Evolutionary conservation across 495 filamentous ascomycete species (phyloP).

Genomic region (Aspergillus baeticus): DNA sequence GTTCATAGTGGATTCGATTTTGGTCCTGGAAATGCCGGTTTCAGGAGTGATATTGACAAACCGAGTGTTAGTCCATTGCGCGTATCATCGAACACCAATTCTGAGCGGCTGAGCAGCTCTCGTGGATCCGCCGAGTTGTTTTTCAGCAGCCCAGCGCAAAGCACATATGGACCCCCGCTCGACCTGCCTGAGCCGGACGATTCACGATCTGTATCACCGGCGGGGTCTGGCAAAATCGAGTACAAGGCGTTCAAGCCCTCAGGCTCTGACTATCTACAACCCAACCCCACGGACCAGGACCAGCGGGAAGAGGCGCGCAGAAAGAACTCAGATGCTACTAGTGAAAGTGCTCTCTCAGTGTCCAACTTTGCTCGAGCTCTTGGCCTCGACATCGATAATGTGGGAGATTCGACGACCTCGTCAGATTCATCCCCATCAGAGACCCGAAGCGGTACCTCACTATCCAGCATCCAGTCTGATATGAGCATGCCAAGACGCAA

Average conservation of each 20-base stretch:
- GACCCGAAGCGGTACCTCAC: constrained; percentile 66
- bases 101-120: constrained; percentile 20
- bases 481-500: constrained; percentile 32
- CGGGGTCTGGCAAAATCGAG: constrained; percentile 11
- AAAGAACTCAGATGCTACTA: constrained; percentile 35
- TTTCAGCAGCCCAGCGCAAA: constrained; percentile 23
- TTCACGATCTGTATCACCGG: constrained; percentile 10
- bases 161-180: constrained; percentile 10
- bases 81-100: constrained; percentile 20
- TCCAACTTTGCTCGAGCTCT: constrained; percentile 43
- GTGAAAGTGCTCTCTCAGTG: constrained; percentile 31
- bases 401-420: constrained; percentile 66
- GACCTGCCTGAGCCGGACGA: constrained; percentile 26
- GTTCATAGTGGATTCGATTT: constrained; percentile 34
- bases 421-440: constrained; percentile 66
- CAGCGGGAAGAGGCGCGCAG: constrained; percentile 10
- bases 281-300: constrained; percentile 5
- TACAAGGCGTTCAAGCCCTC: constrained; percentile 23
- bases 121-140: constrained; percentile 26
- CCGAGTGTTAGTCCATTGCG: constrained; percentile 8
- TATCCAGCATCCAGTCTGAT: constrained; percentile 58
- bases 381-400: constrained; percentile 44
- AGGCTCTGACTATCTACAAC: constrained; percentile 17
- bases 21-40: constrained; percentile 10
- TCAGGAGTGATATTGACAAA: constrained; percentile 9